These are phyloP conservation scores for Penicillium sp. DNA, from an alignment of 2,329 filamentous ascomycete species.

Conservation along the genomic window DNA sequence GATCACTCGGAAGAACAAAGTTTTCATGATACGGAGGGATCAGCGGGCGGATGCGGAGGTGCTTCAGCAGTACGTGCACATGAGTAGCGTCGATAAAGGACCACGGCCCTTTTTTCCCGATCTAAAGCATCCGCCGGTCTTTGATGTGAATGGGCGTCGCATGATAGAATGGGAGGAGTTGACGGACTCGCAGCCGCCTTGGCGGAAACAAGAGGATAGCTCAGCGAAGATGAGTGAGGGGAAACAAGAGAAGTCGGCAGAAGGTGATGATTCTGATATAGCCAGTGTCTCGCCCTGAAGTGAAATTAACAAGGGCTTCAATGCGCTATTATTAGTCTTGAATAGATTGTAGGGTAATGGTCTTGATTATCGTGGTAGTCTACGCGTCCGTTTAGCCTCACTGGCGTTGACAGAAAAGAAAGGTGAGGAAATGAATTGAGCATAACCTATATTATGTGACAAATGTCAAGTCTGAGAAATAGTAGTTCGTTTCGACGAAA, in stretches of 20 bases:
- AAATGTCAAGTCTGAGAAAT: no score
- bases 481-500: no score
- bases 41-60: constrained; percentile 1
- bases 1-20: neutral
- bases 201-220: neutral
- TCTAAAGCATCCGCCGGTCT: constrained; percentile 3
- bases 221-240: neutral
- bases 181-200: neutral
- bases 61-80: neutral
- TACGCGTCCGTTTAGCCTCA: no score
- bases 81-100: constrained; percentile 1
- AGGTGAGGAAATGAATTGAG: no score
- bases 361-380: no score
- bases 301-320: no score
- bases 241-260: neutral
- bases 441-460: no score
- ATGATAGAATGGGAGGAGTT: neutral
- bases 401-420: no score
- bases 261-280: neutral
- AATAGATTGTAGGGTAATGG: no score
- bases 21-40: constrained; percentile 1
- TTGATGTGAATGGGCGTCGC: constrained; percentile 1
- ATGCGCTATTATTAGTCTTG: no score
- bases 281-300: no score
- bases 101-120: constrained; percentile 1